Conservation (phyloP, 2,329 filamentous ascomycete genomes). For the Colletotrichum tropicale region DNA sequence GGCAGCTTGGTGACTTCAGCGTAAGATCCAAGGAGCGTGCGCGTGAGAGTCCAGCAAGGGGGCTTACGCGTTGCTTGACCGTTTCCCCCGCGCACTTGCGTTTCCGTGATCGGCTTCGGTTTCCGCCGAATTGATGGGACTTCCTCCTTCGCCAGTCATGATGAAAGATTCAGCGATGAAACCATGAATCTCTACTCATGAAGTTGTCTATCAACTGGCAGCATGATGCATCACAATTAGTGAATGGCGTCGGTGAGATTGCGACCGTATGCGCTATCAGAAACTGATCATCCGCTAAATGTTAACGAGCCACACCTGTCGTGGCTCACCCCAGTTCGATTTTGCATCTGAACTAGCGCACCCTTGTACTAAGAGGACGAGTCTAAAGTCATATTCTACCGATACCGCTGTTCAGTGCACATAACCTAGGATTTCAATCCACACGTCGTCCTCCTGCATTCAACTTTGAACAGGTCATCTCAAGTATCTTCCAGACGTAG, state of each 20-base stretch:
- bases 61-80: neutral
- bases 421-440: neutral
- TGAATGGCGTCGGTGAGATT: neutral
- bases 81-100: neutral
- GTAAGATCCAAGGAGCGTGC: neutral
- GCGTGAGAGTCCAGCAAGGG: neutral
- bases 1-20: neutral
- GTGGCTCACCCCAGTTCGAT: neutral
- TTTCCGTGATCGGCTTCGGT: neutral
- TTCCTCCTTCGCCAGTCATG: neutral
- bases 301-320: neutral
- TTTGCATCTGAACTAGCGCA: neutral
- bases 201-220: neutral
- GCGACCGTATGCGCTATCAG: neutral
- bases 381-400: neutral
- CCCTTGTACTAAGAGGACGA: neutral
- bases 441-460: neutral
- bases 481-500: neutral
- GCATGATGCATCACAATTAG: neutral
- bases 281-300: neutral
- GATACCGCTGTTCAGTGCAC: neutral
- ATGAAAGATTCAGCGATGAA: neutral
- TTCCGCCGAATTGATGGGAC: neutral
- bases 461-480: neutral
- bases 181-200: neutral